phyloP scores from a whole-genome alignment of 1,284 basidiomycete species.

The Marasmius oreades region DNA sequence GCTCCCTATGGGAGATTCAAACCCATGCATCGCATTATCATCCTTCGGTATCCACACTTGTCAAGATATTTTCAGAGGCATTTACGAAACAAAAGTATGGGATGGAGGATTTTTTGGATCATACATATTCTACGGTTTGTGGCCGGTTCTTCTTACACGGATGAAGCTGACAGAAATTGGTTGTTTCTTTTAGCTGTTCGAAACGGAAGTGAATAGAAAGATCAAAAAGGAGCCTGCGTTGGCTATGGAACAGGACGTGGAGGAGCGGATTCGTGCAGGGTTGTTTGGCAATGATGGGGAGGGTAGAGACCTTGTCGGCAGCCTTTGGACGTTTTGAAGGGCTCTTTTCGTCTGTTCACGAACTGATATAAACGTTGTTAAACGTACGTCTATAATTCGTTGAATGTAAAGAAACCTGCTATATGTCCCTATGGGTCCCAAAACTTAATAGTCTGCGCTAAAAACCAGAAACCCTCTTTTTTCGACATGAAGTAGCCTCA shows the following conservation, averaged over 20 bases:
- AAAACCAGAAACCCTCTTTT: too few relatives aligned
- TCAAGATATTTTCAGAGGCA: constrained; percentile 84
- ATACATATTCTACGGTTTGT: constrained; percentile 88
- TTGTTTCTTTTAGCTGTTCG: constrained; percentile 63
- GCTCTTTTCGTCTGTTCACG: too few relatives aligned
- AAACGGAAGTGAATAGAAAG: constrained; percentile 78
- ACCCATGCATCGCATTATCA: constrained; percentile 85
- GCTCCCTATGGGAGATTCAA: constrained; percentile 90
- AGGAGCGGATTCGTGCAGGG: constrained; percentile 4
- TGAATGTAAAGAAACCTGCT: too few relatives aligned
- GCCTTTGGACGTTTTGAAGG: constrained; percentile 37
- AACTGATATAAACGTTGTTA: too few relatives aligned
- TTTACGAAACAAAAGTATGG: constrained; percentile 91
- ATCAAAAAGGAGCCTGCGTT: constrained; percentile 80
- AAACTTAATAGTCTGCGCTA: too few relatives aligned
- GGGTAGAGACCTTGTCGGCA: too few relatives aligned
- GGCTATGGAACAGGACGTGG: constrained; percentile 36
- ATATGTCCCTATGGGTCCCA: too few relatives aligned
- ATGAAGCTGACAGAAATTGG: neutral
- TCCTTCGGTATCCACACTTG: constrained; percentile 77
- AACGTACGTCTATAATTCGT: too few relatives aligned
- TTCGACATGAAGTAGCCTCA: too few relatives aligned
- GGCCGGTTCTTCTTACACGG: constrained; percentile 7
- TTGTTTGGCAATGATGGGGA: constrained; percentile 12
- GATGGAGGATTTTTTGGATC: constrained; percentile 97